Base-by-base conservation (phyloP, 257 asterid species). In the Cordia subcordata region DNA sequence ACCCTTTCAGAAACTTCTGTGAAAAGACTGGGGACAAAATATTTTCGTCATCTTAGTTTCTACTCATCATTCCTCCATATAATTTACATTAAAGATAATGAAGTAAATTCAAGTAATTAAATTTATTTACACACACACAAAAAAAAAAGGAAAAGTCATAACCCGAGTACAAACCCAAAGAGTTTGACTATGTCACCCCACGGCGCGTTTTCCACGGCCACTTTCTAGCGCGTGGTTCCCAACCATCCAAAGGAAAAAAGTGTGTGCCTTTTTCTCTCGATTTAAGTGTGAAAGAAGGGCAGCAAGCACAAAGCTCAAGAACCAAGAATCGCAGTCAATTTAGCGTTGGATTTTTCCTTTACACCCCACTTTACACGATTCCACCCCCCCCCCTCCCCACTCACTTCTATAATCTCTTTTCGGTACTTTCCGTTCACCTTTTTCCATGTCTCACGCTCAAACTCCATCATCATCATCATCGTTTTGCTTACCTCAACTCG, bases 221-320 rank as follows among this genome's bases (percentile, higher is more conserved):
- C n/a, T 53, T 44, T 49, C 52, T 61, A 62, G 68, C 45, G 68
- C 70, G 68, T 65, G 72, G 68, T 35, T 68, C 69, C 66, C 82
- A 63, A 72, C 54, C 56, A 65, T 49, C 71, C n/a, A n/a, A n/a
- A n/a, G 22, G 53, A 20, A 42, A n/a, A 42, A 42, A 42, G 47
- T 42, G 12, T 42, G 12, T 27, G 35, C 15, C 72, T 66, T 78
- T 75, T 75, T 65, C 61, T 68, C 66, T 84, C 76, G 75, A 58
- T 60, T 66, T 72, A 42, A 3, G 65, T 83, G 72, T 70, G 84
- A 76, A 69, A 39, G 79, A 62, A 65, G 64, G 68, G n/a, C n/a
- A 64, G 70, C 60, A 58, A 74, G 75, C 82, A 74, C 70, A 55
- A 18, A 51, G 73, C 93, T 65, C 95, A 72, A 55, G 75, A 52